These are phyloP conservation scores for Mrakia blollopis DNA, from an alignment of 768 basidiomycete species.

Conservation along the genomic window DNA sequence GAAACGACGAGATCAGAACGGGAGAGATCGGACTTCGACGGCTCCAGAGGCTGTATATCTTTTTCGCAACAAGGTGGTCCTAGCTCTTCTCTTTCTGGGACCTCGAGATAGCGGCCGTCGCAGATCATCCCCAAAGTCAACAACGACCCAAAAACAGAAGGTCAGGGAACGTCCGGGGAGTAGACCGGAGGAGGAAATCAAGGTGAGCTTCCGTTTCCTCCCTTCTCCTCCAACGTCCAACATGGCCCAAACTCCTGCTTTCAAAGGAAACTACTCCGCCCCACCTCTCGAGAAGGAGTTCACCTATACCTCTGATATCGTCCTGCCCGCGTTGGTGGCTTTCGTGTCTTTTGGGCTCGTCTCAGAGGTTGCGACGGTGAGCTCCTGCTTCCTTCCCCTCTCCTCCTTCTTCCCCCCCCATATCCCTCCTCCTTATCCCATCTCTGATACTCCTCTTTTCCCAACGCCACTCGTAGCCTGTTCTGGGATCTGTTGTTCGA, in stretches of 20 bases:
- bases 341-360: conserved; percentile 3
- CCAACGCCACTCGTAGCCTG: neutral
- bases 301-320: neutral
- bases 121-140: no score
- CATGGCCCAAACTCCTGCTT: neutral
- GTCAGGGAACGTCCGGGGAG: no score
- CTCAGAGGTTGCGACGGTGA: neutral
- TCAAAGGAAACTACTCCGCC: neutral
- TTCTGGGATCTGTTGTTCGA: neutral
- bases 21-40: no score
- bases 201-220: neutral
- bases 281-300: neutral
- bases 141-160: no score
- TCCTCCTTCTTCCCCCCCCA: neutral
- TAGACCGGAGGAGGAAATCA: neutral
- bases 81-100: no score
- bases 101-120: no score
- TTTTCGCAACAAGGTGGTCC: no score
- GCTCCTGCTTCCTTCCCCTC: neutral
- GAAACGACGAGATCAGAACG: no score
- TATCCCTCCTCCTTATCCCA: neutral
- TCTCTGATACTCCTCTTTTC: no score
- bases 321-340: neutral
- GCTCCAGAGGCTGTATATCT: no score
- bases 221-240: neutral